Evolutionary conservation across 2,329 filamentous ascomycete genomes (phyloP).

Genomic region (Neurospora sp.): DNA sequence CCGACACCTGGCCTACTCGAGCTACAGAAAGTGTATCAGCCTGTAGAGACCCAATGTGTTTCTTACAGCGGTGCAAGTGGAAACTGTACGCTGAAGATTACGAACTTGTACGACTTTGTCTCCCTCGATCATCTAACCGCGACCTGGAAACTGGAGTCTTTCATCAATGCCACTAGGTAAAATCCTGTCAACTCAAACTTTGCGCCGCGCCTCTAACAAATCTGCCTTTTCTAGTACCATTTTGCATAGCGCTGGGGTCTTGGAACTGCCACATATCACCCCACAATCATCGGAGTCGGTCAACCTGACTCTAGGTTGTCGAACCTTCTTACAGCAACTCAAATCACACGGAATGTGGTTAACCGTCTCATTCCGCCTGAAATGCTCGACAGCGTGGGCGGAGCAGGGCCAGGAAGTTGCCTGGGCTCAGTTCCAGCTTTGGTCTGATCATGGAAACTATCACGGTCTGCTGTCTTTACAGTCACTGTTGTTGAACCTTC

Average conservation of each 20-base stretch:
- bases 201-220: neutral
- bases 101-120: constrained; percentile 41
- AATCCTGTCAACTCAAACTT: constrained; percentile 9
- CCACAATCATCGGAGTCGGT: constrained; percentile 22
- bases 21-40: constrained; percentile 47
- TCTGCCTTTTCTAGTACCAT: constrained; percentile 7
- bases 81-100: constrained; percentile 28
- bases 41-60: constrained; percentile 26
- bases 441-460: neutral
- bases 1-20: constrained; percentile 48
- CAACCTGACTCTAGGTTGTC: neutral
- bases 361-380: constrained; percentile 33
- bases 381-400: constrained; percentile 38
- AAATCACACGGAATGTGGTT: constrained; percentile 16
- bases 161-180: constrained; percentile 26
- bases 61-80: constrained; percentile 24
- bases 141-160: constrained; percentile 33
- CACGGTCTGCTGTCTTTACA: neutral
- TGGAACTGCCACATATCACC: constrained; percentile 31
- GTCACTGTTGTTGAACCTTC: constrained; percentile 8
- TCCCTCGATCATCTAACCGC: constrained; percentile 32
- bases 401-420: constrained; percentile 42
- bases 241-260: constrained; percentile 24
- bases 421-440: constrained; percentile 39
- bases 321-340: neutral